These are phyloP conservation scores for Rauvolfia tetraphylla DNA, from an alignment of 257 asterid species.

Conservation along the genomic window DNA sequence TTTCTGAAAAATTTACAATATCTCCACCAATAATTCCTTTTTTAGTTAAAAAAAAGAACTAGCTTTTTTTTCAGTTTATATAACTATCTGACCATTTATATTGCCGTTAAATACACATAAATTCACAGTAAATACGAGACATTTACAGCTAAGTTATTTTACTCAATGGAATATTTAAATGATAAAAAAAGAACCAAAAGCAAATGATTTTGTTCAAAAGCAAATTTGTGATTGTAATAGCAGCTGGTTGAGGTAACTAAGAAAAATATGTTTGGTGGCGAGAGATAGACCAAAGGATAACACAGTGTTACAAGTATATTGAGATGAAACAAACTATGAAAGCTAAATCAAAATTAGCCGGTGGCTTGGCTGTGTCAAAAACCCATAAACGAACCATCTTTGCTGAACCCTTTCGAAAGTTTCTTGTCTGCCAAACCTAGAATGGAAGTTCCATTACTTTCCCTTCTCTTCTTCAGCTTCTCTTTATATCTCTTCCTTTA, in stretches of 20 bases:
- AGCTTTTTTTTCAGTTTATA: too few relatives aligned
- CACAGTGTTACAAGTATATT: conserved; percentile 13
- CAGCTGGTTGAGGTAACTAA: background rate
- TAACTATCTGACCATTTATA: too few relatives aligned
- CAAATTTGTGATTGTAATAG: background rate
- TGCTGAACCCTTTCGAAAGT: conserved; percentile 28
- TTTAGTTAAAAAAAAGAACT: too few relatives aligned
- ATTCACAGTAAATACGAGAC: too few relatives aligned
- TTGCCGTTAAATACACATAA: too few relatives aligned
- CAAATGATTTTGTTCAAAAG: too few relatives aligned
- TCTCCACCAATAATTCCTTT: too few relatives aligned
- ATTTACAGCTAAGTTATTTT: too few relatives aligned
- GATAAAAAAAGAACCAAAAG: too few relatives aligned
- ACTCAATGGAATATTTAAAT: too few relatives aligned
- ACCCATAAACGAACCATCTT: conserved; percentile 27
- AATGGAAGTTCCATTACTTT: conserved; percentile 23
- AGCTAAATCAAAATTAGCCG: conserved; percentile 16
- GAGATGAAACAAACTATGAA: conserved; percentile 16
- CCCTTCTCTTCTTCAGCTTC: conserved; percentile 14
- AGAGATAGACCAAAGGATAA: conserved; percentile 22
- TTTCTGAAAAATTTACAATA: too few relatives aligned
- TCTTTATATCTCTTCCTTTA: background rate
- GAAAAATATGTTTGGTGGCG: background rate
- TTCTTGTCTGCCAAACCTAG: conserved; percentile 29
- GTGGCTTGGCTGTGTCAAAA: conserved; percentile 34